phyloP scores from a whole-genome alignment of 2,329 filamentous ascomycete species.

The Cercospora citrullina region DNA sequence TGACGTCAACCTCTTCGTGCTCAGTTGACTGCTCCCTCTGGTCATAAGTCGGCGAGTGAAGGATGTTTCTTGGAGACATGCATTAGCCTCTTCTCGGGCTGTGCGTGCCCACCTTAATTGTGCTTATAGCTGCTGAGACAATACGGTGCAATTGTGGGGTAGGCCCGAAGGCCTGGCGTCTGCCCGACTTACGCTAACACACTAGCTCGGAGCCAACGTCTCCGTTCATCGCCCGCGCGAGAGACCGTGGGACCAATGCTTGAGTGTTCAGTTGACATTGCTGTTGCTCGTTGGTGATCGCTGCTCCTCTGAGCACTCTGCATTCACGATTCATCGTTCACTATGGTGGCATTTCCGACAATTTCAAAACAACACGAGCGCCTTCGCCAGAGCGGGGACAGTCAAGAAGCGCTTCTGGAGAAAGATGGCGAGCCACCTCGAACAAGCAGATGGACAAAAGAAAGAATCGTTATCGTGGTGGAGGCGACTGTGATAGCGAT shows the following conservation, averaged over 20 bases:
- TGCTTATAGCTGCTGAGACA: neutral
- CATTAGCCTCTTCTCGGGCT: neutral
- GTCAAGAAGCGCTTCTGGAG: slow-evolving; percentile 6
- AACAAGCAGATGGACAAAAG: neutral
- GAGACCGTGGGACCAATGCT: neutral
- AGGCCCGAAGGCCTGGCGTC: neutral
- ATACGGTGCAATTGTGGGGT: neutral
- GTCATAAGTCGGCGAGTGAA: neutral
- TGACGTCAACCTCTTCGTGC: neutral
- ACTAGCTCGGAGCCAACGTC: neutral
- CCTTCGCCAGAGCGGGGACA: neutral
- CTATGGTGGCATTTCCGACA: neutral
- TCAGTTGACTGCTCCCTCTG: neutral
- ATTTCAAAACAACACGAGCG: slow-evolving; percentile 1
- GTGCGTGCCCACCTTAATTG: neutral
- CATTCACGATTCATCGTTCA: neutral
- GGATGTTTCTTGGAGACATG: neutral
- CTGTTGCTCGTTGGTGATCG: neutral
- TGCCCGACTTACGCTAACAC: neutral
- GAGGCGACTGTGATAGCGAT: slow-evolving; percentile 4
- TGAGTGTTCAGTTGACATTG: neutral
- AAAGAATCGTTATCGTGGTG: neutral
- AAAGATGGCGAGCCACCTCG: neutral
- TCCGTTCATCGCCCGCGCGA: neutral
- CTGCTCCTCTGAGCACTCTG: neutral